phyloP scores from a whole-genome alignment of 306 rosid species.

The Arachis stenosperma region DNA sequence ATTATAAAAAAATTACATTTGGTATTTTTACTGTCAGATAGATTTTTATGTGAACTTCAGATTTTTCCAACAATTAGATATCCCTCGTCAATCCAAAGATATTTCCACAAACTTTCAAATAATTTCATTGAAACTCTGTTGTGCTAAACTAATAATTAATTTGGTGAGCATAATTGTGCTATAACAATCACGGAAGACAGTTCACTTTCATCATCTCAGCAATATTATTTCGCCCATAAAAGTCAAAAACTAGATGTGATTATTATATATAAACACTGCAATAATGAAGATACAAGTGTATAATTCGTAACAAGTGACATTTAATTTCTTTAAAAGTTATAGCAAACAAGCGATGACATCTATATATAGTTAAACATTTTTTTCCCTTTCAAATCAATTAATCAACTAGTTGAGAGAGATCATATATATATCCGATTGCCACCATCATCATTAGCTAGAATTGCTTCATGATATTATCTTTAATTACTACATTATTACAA shows the following conservation, averaged over 20 bases:
- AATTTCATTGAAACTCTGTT: background rate
- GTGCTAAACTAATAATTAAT: background rate
- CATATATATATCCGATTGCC: background rate
- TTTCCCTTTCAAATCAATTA: constrained; percentile 14
- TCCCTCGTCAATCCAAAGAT: no score
- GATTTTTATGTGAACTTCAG: no score
- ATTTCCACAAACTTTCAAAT: background rate
- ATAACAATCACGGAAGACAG: background rate
- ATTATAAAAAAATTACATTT: no score
- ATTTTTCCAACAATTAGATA: no score
- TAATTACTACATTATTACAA: background rate
- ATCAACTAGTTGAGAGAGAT: constrained; percentile 2
- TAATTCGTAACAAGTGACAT: constrained; percentile 29
- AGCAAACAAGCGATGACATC: constrained; percentile 4
- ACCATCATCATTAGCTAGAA: constrained; percentile 9
- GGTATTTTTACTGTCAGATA: no score
- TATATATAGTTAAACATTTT: constrained; percentile 23
- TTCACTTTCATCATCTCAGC: constrained; percentile 1
- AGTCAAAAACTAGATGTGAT: background rate
- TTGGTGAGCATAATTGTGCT: background rate
- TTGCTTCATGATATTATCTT: constrained; percentile 2
- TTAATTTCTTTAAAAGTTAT: constrained; percentile 11
- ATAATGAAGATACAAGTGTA: constrained; percentile 11
- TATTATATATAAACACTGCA: background rate
- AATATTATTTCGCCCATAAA: background rate